These are phyloP conservation scores for Parsonsia alboflavescens DNA, from an alignment of 257 asterid genomes.

Conservation along the genomic window DNA sequence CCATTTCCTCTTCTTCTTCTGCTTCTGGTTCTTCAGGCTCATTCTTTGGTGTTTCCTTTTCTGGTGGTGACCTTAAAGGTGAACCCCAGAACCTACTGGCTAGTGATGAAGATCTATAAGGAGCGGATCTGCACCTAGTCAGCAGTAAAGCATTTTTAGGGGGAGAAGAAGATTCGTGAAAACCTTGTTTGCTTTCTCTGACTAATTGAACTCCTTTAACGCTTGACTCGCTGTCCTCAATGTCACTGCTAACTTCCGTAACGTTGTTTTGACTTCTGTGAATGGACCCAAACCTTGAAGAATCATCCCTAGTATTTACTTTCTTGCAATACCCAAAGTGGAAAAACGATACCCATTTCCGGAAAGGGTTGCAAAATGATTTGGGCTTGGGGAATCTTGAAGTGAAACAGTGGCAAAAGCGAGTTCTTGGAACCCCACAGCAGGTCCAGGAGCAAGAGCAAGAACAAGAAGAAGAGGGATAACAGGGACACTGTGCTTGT, in stretches of 20 bases:
- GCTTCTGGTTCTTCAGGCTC: constrained; percentile 17
- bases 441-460: constrained; percentile 4
- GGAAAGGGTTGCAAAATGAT: constrained; percentile 17
- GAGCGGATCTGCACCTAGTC: constrained; percentile 95
- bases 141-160: constrained; percentile 64
- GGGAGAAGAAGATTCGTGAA: constrained; percentile 37
- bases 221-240: constrained; percentile 11
- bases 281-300: constrained; percentile 24
- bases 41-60: neutral
- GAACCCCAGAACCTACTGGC: constrained; percentile 72
- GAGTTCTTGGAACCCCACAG: constrained; percentile 31
- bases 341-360: constrained; percentile 38
- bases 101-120: constrained; percentile 83
- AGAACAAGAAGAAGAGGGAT: neutral
- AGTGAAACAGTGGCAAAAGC: constrained; percentile 15
- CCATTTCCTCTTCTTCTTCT: constrained; percentile 17
- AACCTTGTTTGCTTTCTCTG: constrained; percentile 25
- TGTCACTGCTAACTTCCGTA: constrained; percentile 21
- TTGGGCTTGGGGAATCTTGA: constrained; percentile 21
- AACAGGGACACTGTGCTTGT: neutral
- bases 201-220: constrained; percentile 3
- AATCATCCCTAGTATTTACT: constrained; percentile 37
- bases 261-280: constrained; percentile 11
- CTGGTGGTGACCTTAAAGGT: constrained; percentile 26
- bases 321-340: constrained; percentile 46